Evolutionary conservation across 345 rosid genomes (phyloP).

Genomic region (Punica granatum): DNA sequence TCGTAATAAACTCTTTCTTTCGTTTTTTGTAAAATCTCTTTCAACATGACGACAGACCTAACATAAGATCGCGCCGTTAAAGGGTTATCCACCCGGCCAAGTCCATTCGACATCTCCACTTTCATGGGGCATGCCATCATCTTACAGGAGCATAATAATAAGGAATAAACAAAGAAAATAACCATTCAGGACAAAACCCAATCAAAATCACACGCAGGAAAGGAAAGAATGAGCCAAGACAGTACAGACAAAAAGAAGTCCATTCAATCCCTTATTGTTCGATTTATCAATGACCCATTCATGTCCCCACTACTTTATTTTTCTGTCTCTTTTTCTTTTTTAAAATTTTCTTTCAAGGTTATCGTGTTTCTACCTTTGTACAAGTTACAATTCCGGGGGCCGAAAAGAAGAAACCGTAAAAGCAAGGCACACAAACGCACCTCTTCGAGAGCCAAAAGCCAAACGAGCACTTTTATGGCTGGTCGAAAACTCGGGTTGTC

Average conservation of each 20-base stretch:
- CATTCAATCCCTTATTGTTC: background rate
- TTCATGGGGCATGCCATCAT: no score
- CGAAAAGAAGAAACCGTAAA: background rate
- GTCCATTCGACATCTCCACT: no score
- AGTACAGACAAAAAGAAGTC: background rate
- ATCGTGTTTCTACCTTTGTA: conserved; percentile 22
- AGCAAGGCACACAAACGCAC: background rate
- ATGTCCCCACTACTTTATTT: no score
- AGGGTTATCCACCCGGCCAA: no score
- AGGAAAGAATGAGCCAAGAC: background rate
- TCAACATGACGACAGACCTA: no score
- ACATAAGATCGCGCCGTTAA: no score
- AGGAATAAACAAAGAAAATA: background rate
- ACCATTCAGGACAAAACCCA: no score
- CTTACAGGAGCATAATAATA: no score
- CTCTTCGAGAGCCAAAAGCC: conserved; percentile 4
- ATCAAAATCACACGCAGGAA: no score
- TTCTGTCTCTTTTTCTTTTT: background rate
- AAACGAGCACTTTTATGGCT: background rate
- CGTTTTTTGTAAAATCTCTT: no score
- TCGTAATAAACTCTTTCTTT: no score
- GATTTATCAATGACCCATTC: background rate
- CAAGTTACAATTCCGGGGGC: conserved; percentile 16
- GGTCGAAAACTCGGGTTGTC: background rate
- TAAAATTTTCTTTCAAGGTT: background rate